Conservation (phyloP, 495 filamentous ascomycete species). For the Talaromyces borbonicus region DNA sequence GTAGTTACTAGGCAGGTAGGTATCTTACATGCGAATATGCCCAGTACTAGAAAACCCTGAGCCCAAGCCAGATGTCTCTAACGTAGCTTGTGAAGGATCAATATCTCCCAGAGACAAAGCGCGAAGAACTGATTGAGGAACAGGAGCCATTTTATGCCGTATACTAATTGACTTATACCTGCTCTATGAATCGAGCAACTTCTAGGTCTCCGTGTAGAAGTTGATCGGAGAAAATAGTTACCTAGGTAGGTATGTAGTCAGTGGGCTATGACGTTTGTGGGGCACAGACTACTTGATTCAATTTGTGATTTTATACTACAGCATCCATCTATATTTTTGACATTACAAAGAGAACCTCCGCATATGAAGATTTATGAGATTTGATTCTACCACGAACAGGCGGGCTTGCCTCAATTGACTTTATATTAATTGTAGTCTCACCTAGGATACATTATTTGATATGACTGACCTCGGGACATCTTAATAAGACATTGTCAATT, state of each 20-base stretch:
- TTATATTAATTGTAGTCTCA: too few species aligned
- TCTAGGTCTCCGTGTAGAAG: too few species aligned
- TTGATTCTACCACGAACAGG: too few species aligned
- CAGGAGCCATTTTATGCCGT: slow-evolving; percentile 26
- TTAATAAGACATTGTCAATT: background rate
- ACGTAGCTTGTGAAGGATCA: slow-evolving; percentile 34
- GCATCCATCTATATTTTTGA: too few species aligned
- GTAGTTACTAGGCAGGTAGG: too few species aligned
- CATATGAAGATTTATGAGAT: too few species aligned
- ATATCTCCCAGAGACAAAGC: slow-evolving; percentile 53
- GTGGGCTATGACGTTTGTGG: slow-evolving; percentile 13
- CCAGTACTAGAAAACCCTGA: slow-evolving; percentile 68
- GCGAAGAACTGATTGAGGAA: slow-evolving; percentile 50
- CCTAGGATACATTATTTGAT: too few species aligned
- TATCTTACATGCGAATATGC: slow-evolving; percentile 52
- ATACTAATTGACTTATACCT: too few species aligned
- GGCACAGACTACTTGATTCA: slow-evolving; percentile 14
- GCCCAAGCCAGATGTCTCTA: slow-evolving; percentile 53
- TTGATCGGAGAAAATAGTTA: slow-evolving; percentile 4
- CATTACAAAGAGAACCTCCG: too few species aligned
- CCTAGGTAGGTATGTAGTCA: slow-evolving; percentile 6
- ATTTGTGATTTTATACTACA: background rate
- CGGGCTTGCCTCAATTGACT: too few species aligned
- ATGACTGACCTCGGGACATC: too few species aligned
- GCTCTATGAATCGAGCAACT: too few species aligned